phyloP scores from a whole-genome alignment of 116 monocot genomes.

The Iris pallida region DNA sequence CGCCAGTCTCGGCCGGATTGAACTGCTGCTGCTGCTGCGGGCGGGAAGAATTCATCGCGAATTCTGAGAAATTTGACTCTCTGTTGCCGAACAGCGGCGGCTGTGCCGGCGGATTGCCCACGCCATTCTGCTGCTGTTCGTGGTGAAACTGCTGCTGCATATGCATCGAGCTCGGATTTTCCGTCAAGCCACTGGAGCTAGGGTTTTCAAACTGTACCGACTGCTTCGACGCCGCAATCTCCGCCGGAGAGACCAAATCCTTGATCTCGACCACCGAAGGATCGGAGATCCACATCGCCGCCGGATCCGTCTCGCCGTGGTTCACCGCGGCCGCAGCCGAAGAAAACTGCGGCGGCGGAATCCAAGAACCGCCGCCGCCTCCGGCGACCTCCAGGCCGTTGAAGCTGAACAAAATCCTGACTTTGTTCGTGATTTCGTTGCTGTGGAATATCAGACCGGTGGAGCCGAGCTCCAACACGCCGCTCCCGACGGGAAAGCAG shows the following conservation, averaged over 20 bases:
- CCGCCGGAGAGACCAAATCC: constrained; percentile 22
- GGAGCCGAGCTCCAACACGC: constrained; percentile 43
- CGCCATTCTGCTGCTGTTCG: constrained; percentile 10
- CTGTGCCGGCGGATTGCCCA: not conserved
- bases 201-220: constrained; percentile 29
- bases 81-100: constrained; percentile 9
- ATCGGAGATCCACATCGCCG: constrained; percentile 34
- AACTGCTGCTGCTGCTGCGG: constrained; percentile 1
- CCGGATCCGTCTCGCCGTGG: constrained; percentile 21
- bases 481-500: constrained; percentile 28
- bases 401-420: constrained; percentile 30
- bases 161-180: constrained; percentile 32
- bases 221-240: constrained; percentile 28
- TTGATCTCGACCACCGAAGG: constrained; percentile 27
- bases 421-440: constrained; percentile 21
- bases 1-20: constrained; percentile 32
- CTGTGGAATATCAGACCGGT: constrained; percentile 24
- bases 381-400: constrained; percentile 5
- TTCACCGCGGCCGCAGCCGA: not conserved
- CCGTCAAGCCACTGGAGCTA: constrained; percentile 35
- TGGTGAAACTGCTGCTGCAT: constrained; percentile 10
- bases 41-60: constrained; percentile 5
- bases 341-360: not conserved
- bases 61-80: constrained; percentile 55
- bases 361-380: not conserved